These are phyloP conservation scores for Kernera saxatilis DNA, from an alignment of 345 rosid genomes.

Conservation along the genomic window DNA sequence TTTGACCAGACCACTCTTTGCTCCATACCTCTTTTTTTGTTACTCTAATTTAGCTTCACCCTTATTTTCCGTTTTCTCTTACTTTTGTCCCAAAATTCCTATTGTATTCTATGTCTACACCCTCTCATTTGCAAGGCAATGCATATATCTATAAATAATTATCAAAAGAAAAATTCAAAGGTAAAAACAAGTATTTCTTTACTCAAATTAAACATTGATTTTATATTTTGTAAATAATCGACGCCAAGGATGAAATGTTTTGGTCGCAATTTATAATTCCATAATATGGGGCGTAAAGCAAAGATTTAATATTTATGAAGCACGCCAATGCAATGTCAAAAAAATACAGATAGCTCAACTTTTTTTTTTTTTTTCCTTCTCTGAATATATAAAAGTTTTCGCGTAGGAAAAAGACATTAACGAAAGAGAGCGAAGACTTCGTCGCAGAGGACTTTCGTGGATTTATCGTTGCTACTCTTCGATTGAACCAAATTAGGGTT, in stretches of 20 bases:
- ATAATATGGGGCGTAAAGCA: slow-evolving; percentile 11
- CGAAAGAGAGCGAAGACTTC: slow-evolving; percentile 28
- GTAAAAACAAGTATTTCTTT: neutral
- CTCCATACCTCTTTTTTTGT: neutral
- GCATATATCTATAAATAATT: neutral
- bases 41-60: neutral
- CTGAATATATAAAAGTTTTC: neutral
- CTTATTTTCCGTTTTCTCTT: neutral
- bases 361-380: neutral
- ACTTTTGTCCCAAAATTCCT: neutral
- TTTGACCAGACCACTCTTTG: slow-evolving; percentile 15
- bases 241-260: neutral
- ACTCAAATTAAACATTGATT: neutral
- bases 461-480: slow-evolving; percentile 7
- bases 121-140: neutral
- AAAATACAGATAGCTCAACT: slow-evolving; percentile 8
- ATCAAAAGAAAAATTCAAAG: neutral
- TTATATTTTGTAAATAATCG: neutral
- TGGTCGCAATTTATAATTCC: neutral
- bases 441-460: slow-evolving; percentile 26
- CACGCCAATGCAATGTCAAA: slow-evolving; percentile 5
- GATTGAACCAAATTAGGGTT: slow-evolving; percentile 26
- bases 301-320: slow-evolving; percentile 2
- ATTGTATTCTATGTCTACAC: neutral
- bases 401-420: slow-evolving; percentile 24